phyloP scores from a whole-genome alignment of 2,329 filamentous ascomycete species.

The Aspergillus pseudoviridinutans region DNA sequence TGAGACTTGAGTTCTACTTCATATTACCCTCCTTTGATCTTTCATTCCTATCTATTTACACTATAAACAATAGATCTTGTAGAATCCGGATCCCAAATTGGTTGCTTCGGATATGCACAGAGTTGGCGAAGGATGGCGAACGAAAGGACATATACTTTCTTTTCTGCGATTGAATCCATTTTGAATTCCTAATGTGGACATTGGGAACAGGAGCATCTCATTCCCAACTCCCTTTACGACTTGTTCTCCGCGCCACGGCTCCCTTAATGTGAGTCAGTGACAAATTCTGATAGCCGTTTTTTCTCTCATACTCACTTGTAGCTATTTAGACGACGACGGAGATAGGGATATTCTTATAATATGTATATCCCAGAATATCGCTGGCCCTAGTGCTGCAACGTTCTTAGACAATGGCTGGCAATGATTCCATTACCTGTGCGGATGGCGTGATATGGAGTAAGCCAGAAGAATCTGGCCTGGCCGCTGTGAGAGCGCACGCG shows the following conservation, averaged over 20 bases:
- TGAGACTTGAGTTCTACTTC: background rate
- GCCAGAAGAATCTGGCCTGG: background rate
- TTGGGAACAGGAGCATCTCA: background rate
- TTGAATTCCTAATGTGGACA: background rate
- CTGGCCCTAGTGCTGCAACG: background rate
- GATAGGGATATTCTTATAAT: background rate
- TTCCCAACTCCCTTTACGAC: background rate
- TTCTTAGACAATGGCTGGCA: background rate
- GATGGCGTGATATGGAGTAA: background rate
- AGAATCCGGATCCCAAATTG: background rate
- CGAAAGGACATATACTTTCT: background rate
- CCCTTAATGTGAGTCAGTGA: background rate
- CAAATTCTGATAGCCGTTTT: background rate
- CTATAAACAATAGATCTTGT: background rate
- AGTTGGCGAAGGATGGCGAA: background rate
- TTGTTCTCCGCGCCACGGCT: background rate
- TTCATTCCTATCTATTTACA: background rate
- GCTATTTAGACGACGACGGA: background rate
- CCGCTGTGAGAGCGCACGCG: background rate
- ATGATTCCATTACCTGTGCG: background rate
- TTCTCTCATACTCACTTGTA: background rate
- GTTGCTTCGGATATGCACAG: background rate
- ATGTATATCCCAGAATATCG: background rate
- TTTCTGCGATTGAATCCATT: background rate
- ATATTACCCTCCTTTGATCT: too few species aligned